phyloP scores from a whole-genome alignment of 345 rosid genomes.

The Passiflora organensis region DNA sequence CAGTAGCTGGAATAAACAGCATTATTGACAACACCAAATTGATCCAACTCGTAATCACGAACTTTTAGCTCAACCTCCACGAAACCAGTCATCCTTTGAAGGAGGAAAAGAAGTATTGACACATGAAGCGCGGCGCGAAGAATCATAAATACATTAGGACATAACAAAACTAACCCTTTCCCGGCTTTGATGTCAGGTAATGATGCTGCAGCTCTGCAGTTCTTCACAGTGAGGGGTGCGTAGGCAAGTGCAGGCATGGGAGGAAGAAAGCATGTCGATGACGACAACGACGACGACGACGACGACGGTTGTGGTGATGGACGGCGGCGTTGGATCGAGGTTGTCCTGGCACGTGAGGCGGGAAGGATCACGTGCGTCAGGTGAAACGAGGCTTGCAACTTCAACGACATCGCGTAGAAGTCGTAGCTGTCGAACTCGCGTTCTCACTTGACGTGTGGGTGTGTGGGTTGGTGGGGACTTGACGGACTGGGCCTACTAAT shows the following conservation, averaged over 20 bases:
- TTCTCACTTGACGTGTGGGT: no score
- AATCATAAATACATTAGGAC: no score
- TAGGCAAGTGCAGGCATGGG: conserved; percentile 9
- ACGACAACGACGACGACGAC: no score
- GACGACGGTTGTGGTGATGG: no score
- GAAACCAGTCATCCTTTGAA: conserved; percentile 51
- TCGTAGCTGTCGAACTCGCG: no score
- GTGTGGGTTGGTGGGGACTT: no score
- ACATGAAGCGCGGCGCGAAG: no score
- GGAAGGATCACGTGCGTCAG: neutral
- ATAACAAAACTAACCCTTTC: conserved; percentile 34
- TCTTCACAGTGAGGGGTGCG: conserved; percentile 22
- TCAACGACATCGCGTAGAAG: neutral
- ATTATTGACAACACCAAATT: conserved; percentile 83
- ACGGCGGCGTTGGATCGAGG: neutral
- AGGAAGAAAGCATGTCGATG: neutral
- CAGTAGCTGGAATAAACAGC: conserved; percentile 81
- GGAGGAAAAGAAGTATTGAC: neutral
- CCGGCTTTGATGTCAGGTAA: conserved; percentile 52
- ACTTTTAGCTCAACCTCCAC: conserved; percentile 66
- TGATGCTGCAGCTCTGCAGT: conserved; percentile 20
- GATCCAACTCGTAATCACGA: conserved; percentile 85
- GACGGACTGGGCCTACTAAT: no score
- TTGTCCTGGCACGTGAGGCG: neutral
- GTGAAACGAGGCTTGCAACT: neutral